Conservation (phyloP, 768 basidiomycete species). For the Hygrophoropsis aurantiaca region DNA sequence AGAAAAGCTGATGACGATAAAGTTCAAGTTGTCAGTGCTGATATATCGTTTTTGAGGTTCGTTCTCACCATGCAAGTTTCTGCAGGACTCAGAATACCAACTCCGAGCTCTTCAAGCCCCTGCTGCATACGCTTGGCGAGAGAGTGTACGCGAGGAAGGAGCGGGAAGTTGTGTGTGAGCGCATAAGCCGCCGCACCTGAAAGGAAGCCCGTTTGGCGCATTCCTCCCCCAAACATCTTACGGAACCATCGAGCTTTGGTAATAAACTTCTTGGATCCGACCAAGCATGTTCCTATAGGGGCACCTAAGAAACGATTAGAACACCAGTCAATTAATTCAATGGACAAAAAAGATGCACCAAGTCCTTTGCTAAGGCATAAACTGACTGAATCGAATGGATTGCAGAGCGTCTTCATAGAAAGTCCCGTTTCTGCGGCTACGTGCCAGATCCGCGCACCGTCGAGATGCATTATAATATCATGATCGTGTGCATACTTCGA, state of each 20-base stretch:
- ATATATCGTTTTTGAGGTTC: no score
- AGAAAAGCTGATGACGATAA: constrained; percentile 77
- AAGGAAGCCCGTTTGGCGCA: constrained; percentile 84
- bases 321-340: background rate
- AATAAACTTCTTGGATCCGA: constrained; percentile 78
- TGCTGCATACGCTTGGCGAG: constrained; percentile 64
- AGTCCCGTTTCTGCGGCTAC: constrained; percentile 75
- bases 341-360: constrained; percentile 52
- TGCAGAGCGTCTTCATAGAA: constrained; percentile 73
- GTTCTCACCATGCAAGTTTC: constrained; percentile 82
- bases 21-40: background rate
- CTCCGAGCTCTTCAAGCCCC: constrained; percentile 70
- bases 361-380: constrained; percentile 94
- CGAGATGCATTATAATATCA: constrained; percentile 82
- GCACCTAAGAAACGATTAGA: constrained; percentile 45
- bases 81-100: constrained; percentile 63
- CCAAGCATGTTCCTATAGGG: constrained; percentile 75
- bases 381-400: constrained; percentile 87
- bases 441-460: constrained; percentile 96
- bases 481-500: constrained; percentile 69
- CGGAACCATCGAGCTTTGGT: constrained; percentile 74
- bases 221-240: constrained; percentile 89
- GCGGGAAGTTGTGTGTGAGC: constrained; percentile 74
- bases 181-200: constrained; percentile 82
- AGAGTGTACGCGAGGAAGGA: constrained; percentile 65